Base-by-base conservation (phyloP, 768 basidiomycete genomes). In the Hygrophoropsis aurantiaca region DNA sequence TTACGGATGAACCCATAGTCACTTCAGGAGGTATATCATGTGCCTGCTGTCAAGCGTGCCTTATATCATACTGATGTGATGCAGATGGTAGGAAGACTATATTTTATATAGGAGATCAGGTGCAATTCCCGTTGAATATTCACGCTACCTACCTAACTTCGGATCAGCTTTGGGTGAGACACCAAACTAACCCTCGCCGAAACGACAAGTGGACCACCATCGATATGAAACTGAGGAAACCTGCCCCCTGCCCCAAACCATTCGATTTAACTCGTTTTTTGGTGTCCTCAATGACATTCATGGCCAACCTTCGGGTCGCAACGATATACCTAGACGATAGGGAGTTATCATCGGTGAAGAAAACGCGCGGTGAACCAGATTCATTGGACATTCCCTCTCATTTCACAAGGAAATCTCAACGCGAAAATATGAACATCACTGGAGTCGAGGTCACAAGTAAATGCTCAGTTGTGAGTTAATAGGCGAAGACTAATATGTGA, bases 241-340 rank as follows among this genome's bases (percentile, higher is more conserved):
- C 71, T 1, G 60, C 59, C 2, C 60, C 71, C 0, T 59, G 79
- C 40, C 73, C 71, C 0, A 73, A 71, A 30, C 65, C 67, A 18
- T 67, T 76, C 18, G 76, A 79, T 42, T 64, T 81, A 41, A 66
- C 73, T 9, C 58, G 72, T 11, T 79, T 80, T 59, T 62, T 80
- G 20, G 59, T 71, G 19, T 72, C 75, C 5, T 67, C 71, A 13
- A 58, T 81, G 38, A 75, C 77, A 1, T 81, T 81, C 60, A 77
- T 78, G 62, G 57, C 58, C 1, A 65, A 65, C 16, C 64, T 81
- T 5, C 44, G 44, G n/a, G 44, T 42, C 4, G 39, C 53, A 16
- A 24, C 32, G 11, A 41, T 57, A 9, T 32, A 3, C 7, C 44
- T 57, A 27, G 27, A 54, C 25, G 40, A 5, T 3, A 16, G 47